phyloP scores from a whole-genome alignment of 306 rosid genomes.

The Vachellia pachyceras region DNA sequence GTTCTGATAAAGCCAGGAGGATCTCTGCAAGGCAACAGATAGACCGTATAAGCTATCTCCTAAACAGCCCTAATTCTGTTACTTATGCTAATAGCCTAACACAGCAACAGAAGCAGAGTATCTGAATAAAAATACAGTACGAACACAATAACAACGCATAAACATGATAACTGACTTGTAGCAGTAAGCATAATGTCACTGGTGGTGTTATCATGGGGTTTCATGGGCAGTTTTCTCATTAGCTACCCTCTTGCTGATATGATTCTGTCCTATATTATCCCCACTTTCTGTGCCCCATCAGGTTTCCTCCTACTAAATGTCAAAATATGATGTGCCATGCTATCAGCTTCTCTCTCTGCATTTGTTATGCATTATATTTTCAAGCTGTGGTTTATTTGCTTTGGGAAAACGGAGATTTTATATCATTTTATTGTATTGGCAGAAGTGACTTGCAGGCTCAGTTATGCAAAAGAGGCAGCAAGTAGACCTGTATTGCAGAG shows the following conservation, averaged over 20 bases:
- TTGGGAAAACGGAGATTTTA: background rate
- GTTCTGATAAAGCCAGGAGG: background rate
- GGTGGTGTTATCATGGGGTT: background rate
- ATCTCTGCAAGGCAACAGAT: background rate
- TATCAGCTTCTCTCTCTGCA: constrained; percentile 13
- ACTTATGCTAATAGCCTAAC: background rate
- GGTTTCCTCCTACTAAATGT: background rate
- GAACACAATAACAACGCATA: background rate
- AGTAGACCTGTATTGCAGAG: constrained; percentile 77
- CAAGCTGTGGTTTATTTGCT: constrained; percentile 5
- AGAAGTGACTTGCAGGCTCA: constrained; percentile 89
- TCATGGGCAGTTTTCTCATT: background rate
- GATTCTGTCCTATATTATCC: background rate
- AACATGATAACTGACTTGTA: background rate
- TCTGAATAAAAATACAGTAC: background rate
- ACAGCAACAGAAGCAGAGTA: background rate
- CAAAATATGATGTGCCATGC: background rate
- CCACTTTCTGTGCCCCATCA: background rate
- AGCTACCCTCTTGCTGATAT: background rate
- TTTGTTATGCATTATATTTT: constrained; percentile 14
- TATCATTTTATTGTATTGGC: constrained; percentile 57
- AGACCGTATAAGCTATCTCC: background rate
- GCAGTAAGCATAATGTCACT: background rate
- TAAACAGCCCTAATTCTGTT: background rate
- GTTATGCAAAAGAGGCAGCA: constrained; percentile 73